A percentile compares a stretch with the other conserved stretches of the same genome.
Conservation (phyloP, 495 filamentous ascomycete genomes). For the Penicillium coprophilum region DNA sequence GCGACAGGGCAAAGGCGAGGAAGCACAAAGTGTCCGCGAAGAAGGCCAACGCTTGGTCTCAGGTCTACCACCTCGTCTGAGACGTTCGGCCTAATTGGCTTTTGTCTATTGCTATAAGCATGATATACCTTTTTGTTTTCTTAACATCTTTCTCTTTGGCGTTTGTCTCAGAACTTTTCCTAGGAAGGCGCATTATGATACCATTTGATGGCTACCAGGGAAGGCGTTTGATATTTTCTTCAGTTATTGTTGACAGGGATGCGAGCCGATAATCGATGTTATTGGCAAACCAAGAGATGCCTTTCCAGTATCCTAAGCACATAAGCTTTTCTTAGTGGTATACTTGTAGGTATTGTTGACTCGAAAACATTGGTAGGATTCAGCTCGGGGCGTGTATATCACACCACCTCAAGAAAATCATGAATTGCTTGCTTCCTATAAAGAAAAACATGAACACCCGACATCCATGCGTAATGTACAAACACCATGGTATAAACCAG, state of each 20-base stretch:
- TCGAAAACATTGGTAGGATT: not conserved
- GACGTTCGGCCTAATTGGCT: conserved; percentile 25
- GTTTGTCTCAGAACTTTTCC: conserved; percentile 14
- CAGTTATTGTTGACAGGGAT: not conserved
- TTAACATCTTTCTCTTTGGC: conserved; percentile 1
- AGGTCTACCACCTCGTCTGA: conserved; percentile 45
- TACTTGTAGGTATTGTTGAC: not conserved
- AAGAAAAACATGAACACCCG: conserved; percentile 15
- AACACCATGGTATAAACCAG: conserved; percentile 21
- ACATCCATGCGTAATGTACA: conserved; percentile 30
- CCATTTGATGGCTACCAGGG: conserved; percentile 28
- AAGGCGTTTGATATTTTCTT: conserved; percentile 19
- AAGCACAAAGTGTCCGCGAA: conserved; percentile 52
- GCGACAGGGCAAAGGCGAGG: conserved; percentile 63
- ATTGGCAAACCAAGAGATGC: not conserved
- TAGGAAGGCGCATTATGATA: conserved; percentile 30
- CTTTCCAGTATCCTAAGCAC: not conserved
- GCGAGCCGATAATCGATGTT: not conserved
- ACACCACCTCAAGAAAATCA: conserved; percentile 1
- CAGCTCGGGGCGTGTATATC: not conserved
- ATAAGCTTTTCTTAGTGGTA: not conserved
- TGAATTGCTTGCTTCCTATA: conserved; percentile 16
- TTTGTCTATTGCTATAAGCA: conserved; percentile 12
- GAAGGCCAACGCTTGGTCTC: conserved; percentile 46
- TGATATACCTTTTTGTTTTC: conserved; percentile 15